Percentiles rank a stretch among this genome's conserved stretches.
These are phyloP conservation scores for Cystofilobasidium bisporidii DNA, from an alignment of 768 basidiomycete genomes.

Conservation along the genomic window DNA sequence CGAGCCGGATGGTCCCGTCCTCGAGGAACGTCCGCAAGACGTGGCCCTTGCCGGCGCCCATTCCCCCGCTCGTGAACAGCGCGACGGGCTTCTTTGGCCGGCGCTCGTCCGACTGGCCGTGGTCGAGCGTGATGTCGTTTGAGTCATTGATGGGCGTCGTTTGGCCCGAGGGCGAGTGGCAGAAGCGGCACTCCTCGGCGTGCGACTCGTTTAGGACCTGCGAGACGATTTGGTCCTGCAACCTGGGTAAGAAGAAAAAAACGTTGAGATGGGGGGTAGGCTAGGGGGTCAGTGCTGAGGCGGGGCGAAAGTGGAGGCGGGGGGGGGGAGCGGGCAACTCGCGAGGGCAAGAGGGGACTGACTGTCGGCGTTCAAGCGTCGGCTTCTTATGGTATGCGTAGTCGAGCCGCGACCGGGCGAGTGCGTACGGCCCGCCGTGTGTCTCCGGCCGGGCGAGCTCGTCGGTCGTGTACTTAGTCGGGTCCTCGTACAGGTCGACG, in stretches of 20 bases:
- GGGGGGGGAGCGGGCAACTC: no score
- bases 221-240: slow-evolving; percentile 35
- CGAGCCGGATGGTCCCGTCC: slow-evolving; percentile 29
- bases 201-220: slow-evolving; percentile 25
- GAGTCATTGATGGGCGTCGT: background rate
- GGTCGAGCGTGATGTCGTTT: background rate
- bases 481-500: slow-evolving; percentile 31
- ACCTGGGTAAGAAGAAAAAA: no score
- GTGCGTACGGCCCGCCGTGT: slow-evolving; percentile 26
- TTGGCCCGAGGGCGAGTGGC: slow-evolving; percentile 1
- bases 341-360: background rate
- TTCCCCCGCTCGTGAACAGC: slow-evolving; percentile 35
- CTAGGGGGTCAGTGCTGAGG: no score
- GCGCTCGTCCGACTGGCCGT: background rate
- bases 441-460: slow-evolving; percentile 13
- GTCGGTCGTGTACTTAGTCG: slow-evolving; percentile 2
- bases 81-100: slow-evolving; percentile 28
- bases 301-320: no score
- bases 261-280: no score
- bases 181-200: slow-evolving; percentile 18
- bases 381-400: slow-evolving; percentile 34
- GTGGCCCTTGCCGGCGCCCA: slow-evolving; percentile 34
- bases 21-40: slow-evolving; percentile 31
- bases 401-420: slow-evolving; percentile 27
- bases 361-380: slow-evolving; percentile 27